A percentile compares a stretch with the other conserved stretches of the same genome.
Conservation (phyloP, 1,284 basidiomycete species). For the Porodaedalea pini region DNA sequence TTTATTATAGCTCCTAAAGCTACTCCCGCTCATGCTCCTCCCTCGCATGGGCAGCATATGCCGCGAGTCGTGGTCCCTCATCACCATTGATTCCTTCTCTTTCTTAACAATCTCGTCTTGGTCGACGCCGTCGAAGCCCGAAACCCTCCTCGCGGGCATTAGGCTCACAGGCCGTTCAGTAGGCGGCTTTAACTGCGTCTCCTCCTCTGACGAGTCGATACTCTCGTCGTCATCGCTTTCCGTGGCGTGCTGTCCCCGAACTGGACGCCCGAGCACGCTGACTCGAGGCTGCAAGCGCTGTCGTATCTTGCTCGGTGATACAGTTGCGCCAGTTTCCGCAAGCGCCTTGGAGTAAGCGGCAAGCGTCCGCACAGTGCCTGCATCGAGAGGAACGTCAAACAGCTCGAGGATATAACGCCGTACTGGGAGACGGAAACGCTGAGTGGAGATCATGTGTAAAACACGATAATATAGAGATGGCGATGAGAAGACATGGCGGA, state of each 20-base stretch:
- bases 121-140: slow-evolving; percentile 47
- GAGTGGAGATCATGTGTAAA: slow-evolving; percentile 80
- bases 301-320: slow-evolving; percentile 39
- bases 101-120: slow-evolving; percentile 6
- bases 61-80: too few relatives aligned
- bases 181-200: slow-evolving; percentile 42
- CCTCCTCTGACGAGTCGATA: slow-evolving; percentile 41
- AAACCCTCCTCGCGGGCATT: slow-evolving; percentile 54
- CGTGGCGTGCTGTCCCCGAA: slow-evolving; percentile 43
- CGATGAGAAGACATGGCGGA: slow-evolving; percentile 73
- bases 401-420: slow-evolving; percentile 90
- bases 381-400: slow-evolving; percentile 78
- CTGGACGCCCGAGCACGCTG: slow-evolving; percentile 55
- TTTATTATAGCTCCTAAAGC: background rate
- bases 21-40: slow-evolving; percentile 2
- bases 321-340: slow-evolving; percentile 26
- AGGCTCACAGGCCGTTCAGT: slow-evolving; percentile 43
- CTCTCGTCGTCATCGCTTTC: slow-evolving; percentile 46
- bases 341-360: slow-evolving; percentile 47
- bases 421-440: slow-evolving; percentile 86
- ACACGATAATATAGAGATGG: slow-evolving; percentile 80
- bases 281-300: slow-evolving; percentile 36
- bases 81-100: background rate
- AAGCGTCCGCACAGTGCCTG: slow-evolving; percentile 51
- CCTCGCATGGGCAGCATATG: too few relatives aligned